Conservation (phyloP, 768 basidiomycete genomes). For the Xerocomellus amylosporus region DNA sequence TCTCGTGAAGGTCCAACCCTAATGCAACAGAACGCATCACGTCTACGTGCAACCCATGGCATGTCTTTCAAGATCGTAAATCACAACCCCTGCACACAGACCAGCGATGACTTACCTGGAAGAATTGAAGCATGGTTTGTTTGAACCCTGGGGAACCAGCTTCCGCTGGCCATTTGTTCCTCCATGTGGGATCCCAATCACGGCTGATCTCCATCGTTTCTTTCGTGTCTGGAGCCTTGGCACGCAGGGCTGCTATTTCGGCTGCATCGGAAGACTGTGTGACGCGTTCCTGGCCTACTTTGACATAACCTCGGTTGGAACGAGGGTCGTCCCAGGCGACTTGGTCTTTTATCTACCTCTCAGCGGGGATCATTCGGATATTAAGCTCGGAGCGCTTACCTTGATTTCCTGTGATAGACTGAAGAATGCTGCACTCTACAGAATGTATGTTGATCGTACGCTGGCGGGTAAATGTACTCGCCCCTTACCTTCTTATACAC, state of each 20-base stretch:
- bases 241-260: slow-evolving; percentile 74
- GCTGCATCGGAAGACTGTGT: slow-evolving; percentile 66
- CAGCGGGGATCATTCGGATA: neutral
- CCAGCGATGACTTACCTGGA: slow-evolving; percentile 44
- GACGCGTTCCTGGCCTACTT: slow-evolving; percentile 77
- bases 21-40: slow-evolving; percentile 88
- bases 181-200: slow-evolving; percentile 75
- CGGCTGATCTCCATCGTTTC: slow-evolving; percentile 89
- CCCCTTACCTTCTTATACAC: slow-evolving; percentile 61
- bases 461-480: slow-evolving; percentile 2
- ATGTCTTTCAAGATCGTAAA: slow-evolving; percentile 44
- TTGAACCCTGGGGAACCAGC: slow-evolving; percentile 64
- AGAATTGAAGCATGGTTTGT: slow-evolving; percentile 71
- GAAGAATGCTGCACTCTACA: slow-evolving; percentile 77
- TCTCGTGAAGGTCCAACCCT: slow-evolving; percentile 69
- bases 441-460: neutral
- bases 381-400: slow-evolving; percentile 30
- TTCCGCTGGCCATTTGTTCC: slow-evolving; percentile 78
- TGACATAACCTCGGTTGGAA: slow-evolving; percentile 82
- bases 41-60: slow-evolving; percentile 68
- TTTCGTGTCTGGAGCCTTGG: slow-evolving; percentile 75
- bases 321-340: slow-evolving; percentile 85
- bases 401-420: slow-evolving; percentile 58
- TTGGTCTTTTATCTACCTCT: slow-evolving; percentile 39
- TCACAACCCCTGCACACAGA: neutral